Evolutionary conservation across 257 asterid species (phyloP).

Genomic region (Parsonsia alboflavescens): DNA sequence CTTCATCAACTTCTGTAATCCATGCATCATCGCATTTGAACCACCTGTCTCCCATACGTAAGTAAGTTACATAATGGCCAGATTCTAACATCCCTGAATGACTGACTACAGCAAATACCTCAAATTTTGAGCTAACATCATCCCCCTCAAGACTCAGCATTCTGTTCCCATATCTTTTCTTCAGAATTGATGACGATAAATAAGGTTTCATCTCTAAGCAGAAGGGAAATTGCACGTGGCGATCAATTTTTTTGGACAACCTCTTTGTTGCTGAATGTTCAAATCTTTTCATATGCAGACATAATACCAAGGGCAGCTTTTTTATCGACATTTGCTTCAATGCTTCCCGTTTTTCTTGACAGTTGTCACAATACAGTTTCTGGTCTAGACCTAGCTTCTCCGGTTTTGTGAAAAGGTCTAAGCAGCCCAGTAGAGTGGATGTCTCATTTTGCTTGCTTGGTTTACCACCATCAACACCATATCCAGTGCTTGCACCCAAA

Average conservation of each 20-base stretch:
- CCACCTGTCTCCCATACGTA: conserved; percentile 58
- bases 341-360: conserved; percentile 47
- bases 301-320: conserved; percentile 59
- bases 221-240: conserved; percentile 62
- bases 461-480: conserved; percentile 22
- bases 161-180: conserved; percentile 54
- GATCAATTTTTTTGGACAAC: conserved; percentile 61
- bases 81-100: conserved; percentile 77
- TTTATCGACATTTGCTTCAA: conserved; percentile 66
- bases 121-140: conserved; percentile 48
- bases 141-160: conserved; percentile 44
- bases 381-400: conserved; percentile 64
- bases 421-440: conserved; percentile 47
- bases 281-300: conserved; percentile 67
- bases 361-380: conserved; percentile 56
- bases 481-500: conserved; percentile 29
- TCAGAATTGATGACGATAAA: conserved; percentile 55
- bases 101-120: conserved; percentile 72
- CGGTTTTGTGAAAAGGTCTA: conserved; percentile 61
- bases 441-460: conserved; percentile 39
- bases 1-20: conserved; percentile 67
- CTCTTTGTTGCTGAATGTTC: conserved; percentile 55
- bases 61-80: conserved; percentile 64
- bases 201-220: conserved; percentile 69
- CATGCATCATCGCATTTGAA: conserved; percentile 77